Conservation (phyloP, 2,329 filamentous ascomycete genomes). For the Coniochaeta sp. region DNA sequence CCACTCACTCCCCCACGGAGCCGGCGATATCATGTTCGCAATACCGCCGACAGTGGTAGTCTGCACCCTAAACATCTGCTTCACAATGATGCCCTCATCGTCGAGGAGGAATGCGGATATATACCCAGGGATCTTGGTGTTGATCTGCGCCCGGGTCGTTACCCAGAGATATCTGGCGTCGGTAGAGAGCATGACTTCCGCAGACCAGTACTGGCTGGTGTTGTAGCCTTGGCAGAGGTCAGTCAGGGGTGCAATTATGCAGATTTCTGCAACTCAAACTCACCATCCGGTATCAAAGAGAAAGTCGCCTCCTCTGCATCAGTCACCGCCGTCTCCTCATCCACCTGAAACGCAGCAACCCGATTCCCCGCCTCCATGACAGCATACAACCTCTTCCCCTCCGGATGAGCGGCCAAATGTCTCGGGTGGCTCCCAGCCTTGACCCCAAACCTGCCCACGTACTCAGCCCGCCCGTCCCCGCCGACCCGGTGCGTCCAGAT, state of each 20-base stretch:
- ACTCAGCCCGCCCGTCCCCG: constrained; percentile 2
- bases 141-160: constrained; percentile 7
- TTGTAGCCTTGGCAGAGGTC: background rate
- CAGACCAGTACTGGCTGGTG: constrained; percentile 10
- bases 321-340: constrained; percentile 1
- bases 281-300: constrained; percentile 9
- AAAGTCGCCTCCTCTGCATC: constrained; percentile 2
- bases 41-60: constrained; percentile 11
- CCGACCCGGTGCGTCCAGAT: constrained; percentile 14
- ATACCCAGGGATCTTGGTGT: constrained; percentile 7
- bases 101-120: constrained; percentile 11
- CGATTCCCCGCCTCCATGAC: constrained; percentile 11
- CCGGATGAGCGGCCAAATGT: constrained; percentile 9
- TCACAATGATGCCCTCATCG: constrained; percentile 6
- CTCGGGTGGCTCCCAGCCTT: constrained; percentile 7
- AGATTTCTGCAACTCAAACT: background rate
- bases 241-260: too few species aligned
- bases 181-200: constrained; percentile 13
- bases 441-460: background rate
- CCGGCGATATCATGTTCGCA: constrained; percentile 12
- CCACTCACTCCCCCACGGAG: constrained; percentile 11
- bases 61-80: constrained; percentile 10
- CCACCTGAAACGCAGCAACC: constrained; percentile 7
- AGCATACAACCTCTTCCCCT: constrained; percentile 10
- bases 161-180: constrained; percentile 13